Evolutionary conservation across 176 grass and related monocot genomes (phyloP).

Genomic region (Musa acuminata): DNA sequence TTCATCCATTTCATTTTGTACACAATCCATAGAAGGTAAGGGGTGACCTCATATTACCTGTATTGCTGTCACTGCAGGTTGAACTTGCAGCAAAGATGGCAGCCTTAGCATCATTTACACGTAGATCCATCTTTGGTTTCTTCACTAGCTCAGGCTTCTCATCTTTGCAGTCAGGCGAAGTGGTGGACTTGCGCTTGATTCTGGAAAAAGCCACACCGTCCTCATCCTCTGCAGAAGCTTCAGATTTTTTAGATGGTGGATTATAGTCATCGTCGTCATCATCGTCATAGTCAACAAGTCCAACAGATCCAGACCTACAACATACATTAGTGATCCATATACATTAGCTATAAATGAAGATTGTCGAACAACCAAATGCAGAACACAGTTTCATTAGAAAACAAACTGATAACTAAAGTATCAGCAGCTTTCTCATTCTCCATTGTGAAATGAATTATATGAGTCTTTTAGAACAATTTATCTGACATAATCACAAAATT

Average conservation of each 20-base stretch:
- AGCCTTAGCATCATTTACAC: conserved; percentile 8
- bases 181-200: conserved; percentile 38
- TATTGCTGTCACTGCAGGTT: neutral
- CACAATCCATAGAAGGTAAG: neutral
- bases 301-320: conserved; percentile 43
- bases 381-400: neutral
- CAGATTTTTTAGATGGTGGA: conserved; percentile 37
- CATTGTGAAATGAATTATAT: neutral
- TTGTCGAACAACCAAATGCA: too few species aligned
- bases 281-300: conserved; percentile 46
- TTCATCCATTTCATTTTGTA: conserved; percentile 1
- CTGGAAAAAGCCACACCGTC: conserved; percentile 26
- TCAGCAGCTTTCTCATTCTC: neutral
- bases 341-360: neutral
- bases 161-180: conserved; percentile 23
- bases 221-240: conserved; percentile 42
- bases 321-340: neutral
- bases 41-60: neutral
- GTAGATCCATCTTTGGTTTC: conserved; percentile 17
- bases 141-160: conserved; percentile 21
- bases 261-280: conserved; percentile 58
- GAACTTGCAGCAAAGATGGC: conserved; percentile 4
- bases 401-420: neutral
- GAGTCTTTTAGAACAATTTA: too few species aligned
- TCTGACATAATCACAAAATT: too few species aligned